Percentiles rank a stretch among this genome's conserved stretches.
These are phyloP conservation scores for Diaporthe sp. DNA, from an alignment of 2,329 filamentous ascomycete genomes.

Conservation along the genomic window DNA sequence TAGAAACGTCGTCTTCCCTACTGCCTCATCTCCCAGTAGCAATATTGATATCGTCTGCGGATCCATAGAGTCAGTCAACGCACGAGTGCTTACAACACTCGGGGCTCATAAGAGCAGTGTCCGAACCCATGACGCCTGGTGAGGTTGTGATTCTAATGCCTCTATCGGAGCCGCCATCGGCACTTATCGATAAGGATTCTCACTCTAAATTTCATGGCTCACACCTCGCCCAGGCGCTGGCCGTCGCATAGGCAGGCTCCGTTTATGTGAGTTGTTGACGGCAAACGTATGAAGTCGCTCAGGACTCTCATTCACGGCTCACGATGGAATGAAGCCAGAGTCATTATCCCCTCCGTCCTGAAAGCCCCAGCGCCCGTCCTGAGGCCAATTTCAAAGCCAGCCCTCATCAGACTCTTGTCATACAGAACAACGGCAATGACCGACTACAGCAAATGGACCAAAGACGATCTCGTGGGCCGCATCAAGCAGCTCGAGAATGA, in stretches of 20 bases:
- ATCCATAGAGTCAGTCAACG: slow-evolving; percentile 58
- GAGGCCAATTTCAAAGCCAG: neutral
- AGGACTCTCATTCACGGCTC: neutral
- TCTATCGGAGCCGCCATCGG: slow-evolving; percentile 20
- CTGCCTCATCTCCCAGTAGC: slow-evolving; percentile 70
- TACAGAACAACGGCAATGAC: slow-evolving; percentile 39
- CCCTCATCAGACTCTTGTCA: slow-evolving; percentile 4
- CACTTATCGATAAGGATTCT: slow-evolving; percentile 44
- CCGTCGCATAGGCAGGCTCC: neutral
- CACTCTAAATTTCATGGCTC: slow-evolving; percentile 35
- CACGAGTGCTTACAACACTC: neutral
- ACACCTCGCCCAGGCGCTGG: neutral
- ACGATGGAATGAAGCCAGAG: slow-evolving; percentile 37
- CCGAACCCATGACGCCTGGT: neutral
- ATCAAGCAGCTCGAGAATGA: slow-evolving; percentile 78
- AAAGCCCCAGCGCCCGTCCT: neutral
- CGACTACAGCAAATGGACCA: slow-evolving; percentile 77
- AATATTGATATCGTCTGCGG: slow-evolving; percentile 65
- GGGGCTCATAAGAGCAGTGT: neutral
- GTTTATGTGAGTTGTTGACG: slow-evolving; percentile 26
- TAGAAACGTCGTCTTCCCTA: slow-evolving; percentile 73
- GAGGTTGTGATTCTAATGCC: neutral
- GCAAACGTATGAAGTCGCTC: slow-evolving; percentile 34
- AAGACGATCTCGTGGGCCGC: slow-evolving; percentile 76
- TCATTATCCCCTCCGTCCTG: neutral